Percentiles rank a stretch among this genome's conserved stretches.
These are phyloP conservation scores for Micromonas pusilla DNA, from an alignment of 139 green algal genomes.

Conservation along the genomic window DNA sequence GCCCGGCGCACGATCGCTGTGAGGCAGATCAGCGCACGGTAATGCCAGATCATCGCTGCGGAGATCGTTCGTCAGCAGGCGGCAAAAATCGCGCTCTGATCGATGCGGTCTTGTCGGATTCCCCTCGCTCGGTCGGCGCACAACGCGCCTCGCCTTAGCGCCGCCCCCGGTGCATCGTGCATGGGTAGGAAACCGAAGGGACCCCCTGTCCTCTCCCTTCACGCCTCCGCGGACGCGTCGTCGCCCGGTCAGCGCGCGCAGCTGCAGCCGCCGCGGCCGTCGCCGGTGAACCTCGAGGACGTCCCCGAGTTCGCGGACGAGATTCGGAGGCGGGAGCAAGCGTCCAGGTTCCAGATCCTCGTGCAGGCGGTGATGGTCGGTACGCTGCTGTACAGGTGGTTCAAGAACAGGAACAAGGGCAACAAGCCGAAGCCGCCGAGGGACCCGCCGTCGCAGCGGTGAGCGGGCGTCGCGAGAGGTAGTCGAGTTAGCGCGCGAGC, in stretches of 20 bases:
- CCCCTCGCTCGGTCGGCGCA: too few species aligned
- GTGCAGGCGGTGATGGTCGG: neutral
- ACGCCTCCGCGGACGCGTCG: neutral
- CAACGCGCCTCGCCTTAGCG: too few species aligned
- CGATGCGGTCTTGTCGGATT: too few species aligned
- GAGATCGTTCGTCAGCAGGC: too few species aligned
- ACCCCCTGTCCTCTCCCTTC: neutral
- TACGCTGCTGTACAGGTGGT: neutral
- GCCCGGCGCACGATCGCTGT: too few species aligned
- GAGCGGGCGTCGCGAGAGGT: neutral
- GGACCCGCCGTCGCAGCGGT: neutral
- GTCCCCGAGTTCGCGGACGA: conserved; percentile 3
- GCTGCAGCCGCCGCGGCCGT: neutral
- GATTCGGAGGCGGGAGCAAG: neutral
- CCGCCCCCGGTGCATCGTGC: too few species aligned
- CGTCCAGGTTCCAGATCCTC: neutral
- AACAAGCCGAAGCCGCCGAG: neutral
- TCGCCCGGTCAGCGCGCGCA: neutral
- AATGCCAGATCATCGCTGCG: too few species aligned
- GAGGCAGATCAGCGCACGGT: too few species aligned
- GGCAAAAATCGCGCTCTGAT: too few species aligned
- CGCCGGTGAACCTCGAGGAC: neutral
- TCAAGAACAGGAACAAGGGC: neutral
- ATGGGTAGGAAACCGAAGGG: neutral
- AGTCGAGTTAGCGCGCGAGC: neutral